Percentiles rank a stretch among this genome's conserved stretches.
Evolutionary conservation across 176 grass and related monocot species (phyloP).

Genomic region (Saccharum officinarum): DNA sequence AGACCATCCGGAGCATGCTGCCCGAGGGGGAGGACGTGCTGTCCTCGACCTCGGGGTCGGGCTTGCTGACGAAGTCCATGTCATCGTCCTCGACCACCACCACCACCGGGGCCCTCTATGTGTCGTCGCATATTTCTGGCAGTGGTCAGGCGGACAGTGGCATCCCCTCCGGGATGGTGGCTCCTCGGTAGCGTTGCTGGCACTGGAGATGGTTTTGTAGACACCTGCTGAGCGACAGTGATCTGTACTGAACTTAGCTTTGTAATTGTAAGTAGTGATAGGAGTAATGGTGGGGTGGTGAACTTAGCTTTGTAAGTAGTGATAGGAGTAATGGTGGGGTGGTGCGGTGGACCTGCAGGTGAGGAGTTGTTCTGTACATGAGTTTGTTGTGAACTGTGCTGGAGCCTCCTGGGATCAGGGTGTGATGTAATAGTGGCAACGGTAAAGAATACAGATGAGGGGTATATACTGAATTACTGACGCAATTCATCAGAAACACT

Average conservation of each 20-base stretch:
- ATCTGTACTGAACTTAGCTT: background rate
- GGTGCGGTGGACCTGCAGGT: background rate
- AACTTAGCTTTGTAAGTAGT: conserved; percentile 4
- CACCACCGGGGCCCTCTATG: conserved; percentile 18
- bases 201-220: conserved; percentile 15
- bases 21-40: conserved; percentile 40
- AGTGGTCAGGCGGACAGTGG: conserved; percentile 43
- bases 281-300: background rate
- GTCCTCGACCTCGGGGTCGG: conserved; percentile 8
- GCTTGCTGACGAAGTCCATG: conserved; percentile 16
- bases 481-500: background rate
- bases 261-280: conserved; percentile 3
- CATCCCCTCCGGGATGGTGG: conserved; percentile 36
- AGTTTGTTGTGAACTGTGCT: background rate
- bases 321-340: background rate
- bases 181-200: conserved; percentile 26
- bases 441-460: background rate
- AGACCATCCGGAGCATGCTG: conserved; percentile 56
- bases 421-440: background rate
- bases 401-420: background rate
- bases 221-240: background rate
- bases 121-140: conserved; percentile 40
- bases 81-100: conserved; percentile 25
- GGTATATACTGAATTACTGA: background rate
- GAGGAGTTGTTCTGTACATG: conserved; percentile 4